Conservation (phyloP, 495 filamentous ascomycete genomes). For the Massariosphaeria phaeospora region DNA sequence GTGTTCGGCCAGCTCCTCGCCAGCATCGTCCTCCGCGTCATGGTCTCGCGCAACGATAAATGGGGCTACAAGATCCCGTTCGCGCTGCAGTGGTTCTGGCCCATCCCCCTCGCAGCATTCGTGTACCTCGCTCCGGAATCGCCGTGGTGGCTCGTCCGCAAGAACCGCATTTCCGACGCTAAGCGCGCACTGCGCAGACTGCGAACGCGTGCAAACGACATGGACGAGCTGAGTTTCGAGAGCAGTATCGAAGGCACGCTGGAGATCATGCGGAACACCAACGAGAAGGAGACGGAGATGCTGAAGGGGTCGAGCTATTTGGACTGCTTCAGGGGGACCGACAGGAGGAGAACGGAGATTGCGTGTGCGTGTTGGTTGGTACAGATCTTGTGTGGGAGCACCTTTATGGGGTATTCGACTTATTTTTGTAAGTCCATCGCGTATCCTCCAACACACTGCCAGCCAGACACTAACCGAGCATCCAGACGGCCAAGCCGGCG, state of each 20-base stretch:
- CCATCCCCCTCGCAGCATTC: conserved; percentile 41
- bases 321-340: conserved; percentile 46
- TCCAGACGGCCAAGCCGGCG: conserved; percentile 19
- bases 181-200: not conserved
- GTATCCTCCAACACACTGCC: conserved; percentile 9
- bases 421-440: conserved; percentile 33
- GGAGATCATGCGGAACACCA: conserved; percentile 33
- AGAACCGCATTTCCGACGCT: conserved; percentile 16
- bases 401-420: conserved; percentile 40
- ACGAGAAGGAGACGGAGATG: conserved; percentile 26
- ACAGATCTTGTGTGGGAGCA: conserved; percentile 42
- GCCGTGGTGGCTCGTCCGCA: conserved; percentile 20
- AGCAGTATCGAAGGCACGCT: conserved; percentile 44
- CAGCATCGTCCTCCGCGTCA: conserved; percentile 45
- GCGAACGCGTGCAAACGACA: conserved; percentile 2
- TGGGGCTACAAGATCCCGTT: conserved; percentile 41
- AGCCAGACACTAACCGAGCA: conserved; percentile 15
- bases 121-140: conserved; percentile 30
- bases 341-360: conserved; percentile 47
- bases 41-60: conserved; percentile 24
- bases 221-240: conserved; percentile 47
- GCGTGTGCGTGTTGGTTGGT: conserved; percentile 44
- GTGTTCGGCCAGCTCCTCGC: conserved; percentile 47
- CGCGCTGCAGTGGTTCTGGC: conserved; percentile 49
- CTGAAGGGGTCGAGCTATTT: conserved; percentile 38